Percentiles rank a stretch among this genome's conserved stretches.
These are phyloP conservation scores for Malania oleifera DNA, from an alignment of 164 flowering plant species.

Conservation along the genomic window DNA sequence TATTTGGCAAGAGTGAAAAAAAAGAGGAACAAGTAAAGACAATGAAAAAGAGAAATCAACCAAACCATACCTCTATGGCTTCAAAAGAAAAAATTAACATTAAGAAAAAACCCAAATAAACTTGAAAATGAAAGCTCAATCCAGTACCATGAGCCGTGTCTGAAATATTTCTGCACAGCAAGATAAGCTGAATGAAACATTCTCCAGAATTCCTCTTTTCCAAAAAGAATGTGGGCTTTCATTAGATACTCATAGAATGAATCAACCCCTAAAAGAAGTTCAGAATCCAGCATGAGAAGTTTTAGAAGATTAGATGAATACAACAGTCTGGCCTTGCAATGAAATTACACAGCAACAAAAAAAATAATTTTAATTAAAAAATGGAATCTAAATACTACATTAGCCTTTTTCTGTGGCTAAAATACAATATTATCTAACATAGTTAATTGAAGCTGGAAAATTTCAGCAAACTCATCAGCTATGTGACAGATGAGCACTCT, in stretches of 20 bases:
- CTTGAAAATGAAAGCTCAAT: slow-evolving; percentile 11
- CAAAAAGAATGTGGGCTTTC: slow-evolving; percentile 92
- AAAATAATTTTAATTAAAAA: neutral
- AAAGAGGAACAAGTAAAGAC: too few relatives aligned
- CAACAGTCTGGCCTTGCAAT: neutral
- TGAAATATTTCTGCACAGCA: slow-evolving; percentile 90
- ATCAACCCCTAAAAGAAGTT: slow-evolving; percentile 65
- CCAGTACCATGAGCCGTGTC: slow-evolving; percentile 91
- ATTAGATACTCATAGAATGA: slow-evolving; percentile 93
- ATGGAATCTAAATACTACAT: neutral
- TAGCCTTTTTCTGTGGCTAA: too few relatives aligned
- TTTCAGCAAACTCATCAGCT: neutral
- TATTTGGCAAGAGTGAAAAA: too few relatives aligned
- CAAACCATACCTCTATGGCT: slow-evolving; percentile 3
- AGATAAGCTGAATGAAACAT: slow-evolving; percentile 94
- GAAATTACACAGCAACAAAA: too few relatives aligned
- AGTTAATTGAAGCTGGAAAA: neutral
- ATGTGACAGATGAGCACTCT: neutral
- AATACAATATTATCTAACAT: neutral
- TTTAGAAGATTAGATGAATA: neutral
- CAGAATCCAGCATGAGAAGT: slow-evolving; percentile 21
- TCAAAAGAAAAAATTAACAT: neutral
- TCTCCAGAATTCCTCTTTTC: slow-evolving; percentile 91
- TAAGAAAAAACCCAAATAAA: neutral
- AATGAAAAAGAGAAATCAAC: slow-evolving; percentile 1